Percentiles rank a stretch among this genome's conserved stretches.
These are phyloP conservation scores for Hypoxylon sp. DNA, from an alignment of 2,329 filamentous ascomycete species.

Conservation along the genomic window DNA sequence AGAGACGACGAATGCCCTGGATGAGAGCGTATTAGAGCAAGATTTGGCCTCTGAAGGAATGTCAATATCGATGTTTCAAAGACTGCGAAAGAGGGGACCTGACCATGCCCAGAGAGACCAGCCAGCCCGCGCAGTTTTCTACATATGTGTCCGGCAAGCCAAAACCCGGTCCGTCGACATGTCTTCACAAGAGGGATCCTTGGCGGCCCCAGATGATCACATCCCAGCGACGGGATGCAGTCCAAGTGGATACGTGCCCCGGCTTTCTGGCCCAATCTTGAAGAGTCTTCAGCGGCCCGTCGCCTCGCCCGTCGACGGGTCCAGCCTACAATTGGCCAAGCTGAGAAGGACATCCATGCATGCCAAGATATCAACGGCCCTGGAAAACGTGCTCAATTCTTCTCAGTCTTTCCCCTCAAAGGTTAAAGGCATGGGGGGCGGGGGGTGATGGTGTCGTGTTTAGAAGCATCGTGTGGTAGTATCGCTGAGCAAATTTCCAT, in stretches of 20 bases:
- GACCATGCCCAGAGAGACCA: background rate
- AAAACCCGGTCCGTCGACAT: background rate
- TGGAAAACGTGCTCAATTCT: constrained; percentile 46
- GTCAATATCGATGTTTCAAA: constrained; percentile 13
- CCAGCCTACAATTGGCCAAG: constrained; percentile 18
- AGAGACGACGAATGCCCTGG: constrained; percentile 16
- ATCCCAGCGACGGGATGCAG: constrained; percentile 8
- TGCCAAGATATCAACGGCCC: constrained; percentile 30
- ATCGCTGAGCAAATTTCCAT: constrained; percentile 31
- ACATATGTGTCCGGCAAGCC: background rate
- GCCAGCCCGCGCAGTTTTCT: background rate
- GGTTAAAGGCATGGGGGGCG: constrained; percentile 21
- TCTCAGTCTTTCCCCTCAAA: constrained; percentile 38
- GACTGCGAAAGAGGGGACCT: background rate
- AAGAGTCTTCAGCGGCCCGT: constrained; percentile 21
- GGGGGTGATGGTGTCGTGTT: constrained; percentile 18
- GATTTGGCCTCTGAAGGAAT: constrained; percentile 26
- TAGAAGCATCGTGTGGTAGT: constrained; percentile 24
- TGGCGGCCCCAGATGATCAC: constrained; percentile 11
- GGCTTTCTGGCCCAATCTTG: constrained; percentile 17
- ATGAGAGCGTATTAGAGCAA: constrained; percentile 36
- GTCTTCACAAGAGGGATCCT: constrained; percentile 1
- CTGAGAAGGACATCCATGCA: constrained; percentile 15
- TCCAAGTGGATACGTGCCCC: constrained; percentile 28
- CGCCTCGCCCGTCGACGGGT: constrained; percentile 12